Base-by-base conservation (phyloP, 1,284 basidiomycete species). In the Sporisorium exsertum region DNA sequence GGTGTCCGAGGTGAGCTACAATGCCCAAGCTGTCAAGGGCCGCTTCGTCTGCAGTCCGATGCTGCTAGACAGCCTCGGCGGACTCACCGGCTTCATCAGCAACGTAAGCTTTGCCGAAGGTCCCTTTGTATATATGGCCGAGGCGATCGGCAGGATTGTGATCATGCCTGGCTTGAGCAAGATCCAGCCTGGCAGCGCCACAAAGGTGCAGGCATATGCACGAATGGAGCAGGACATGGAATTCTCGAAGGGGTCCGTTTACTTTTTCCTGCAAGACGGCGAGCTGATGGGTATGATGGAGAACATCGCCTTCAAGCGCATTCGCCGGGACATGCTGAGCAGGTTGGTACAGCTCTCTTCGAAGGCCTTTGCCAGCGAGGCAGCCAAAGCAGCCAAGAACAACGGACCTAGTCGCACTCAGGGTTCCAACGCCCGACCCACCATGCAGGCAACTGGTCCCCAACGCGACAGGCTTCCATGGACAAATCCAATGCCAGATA, bases 1-100 rank as follows among this genome's bases (percentile, higher is more conserved):
- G 33, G 66, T 72, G 2, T 70, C 77, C 2, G 58, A 73, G 26
- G 73, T 76, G 33, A 46, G 50, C 13, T 64, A 60, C 40, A 24
- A 63, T 16, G 42, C 54, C 9, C 35, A 56, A 29, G 77, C 77
- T 4, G 45, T 72, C n/a, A 35, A 54, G n/a, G 73, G 70, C 10
- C 61, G 59, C 13, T 79, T 72, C 46, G 9, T 77, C 15, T 72
- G 69, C 59, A 65, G 62, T 55, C 77, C 77, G 22, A 71, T 72
- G 66, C 66, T 79, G 24, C 67, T 70, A 2, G 77, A 79, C 64
- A 64, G 66, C n/a, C 63, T 79, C 15, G 77, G 77, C 16, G 66
- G 68, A 5, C 64, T 79, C 51, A 70, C 77, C 7, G 77, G 77
- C 51, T 79, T 79, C 50, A 76, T 79, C 62, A 66, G 66, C 67